phyloP scores from a whole-genome alignment of 2,329 filamentous ascomycete species.

The Zelopaecilomyces penicillatus region DNA sequence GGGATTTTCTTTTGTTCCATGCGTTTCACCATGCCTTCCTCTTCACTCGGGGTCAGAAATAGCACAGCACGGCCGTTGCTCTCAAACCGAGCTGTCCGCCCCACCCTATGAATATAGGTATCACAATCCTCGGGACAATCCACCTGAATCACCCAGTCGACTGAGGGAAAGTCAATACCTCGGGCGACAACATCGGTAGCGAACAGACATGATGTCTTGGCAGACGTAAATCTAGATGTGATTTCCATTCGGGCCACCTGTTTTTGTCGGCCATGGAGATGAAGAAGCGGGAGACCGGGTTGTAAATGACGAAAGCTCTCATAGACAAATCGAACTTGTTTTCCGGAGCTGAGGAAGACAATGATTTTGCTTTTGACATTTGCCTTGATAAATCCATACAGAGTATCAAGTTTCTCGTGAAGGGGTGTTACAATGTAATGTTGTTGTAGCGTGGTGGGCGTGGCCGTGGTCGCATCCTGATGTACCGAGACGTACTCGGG shows the following conservation, averaged over 20 bases:
- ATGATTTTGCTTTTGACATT: slow-evolving; percentile 93
- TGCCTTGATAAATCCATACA: slow-evolving; percentile 86
- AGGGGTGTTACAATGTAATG: slow-evolving; percentile 84
- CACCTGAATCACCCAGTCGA: slow-evolving; percentile 98
- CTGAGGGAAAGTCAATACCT: slow-evolving; percentile 89
- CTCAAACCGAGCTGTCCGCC: slow-evolving; percentile 88
- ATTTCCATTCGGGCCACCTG: slow-evolving; percentile 83
- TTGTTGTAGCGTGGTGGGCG: slow-evolving; percentile 77
- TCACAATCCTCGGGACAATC: slow-evolving; percentile 95
- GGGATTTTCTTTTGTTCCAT: slow-evolving; percentile 86
- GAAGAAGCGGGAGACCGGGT: slow-evolving; percentile 84
- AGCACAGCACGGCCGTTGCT: slow-evolving; percentile 79
- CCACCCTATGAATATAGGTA: slow-evolving; percentile 95
- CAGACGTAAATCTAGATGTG: slow-evolving; percentile 69
- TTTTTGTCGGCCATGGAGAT: slow-evolving; percentile 90
- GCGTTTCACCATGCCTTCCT: slow-evolving; percentile 79
- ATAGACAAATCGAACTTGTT: slow-evolving; percentile 93
- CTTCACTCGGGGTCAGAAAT: slow-evolving; percentile 87
- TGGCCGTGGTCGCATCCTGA: slow-evolving; percentile 69
- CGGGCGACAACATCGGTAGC: slow-evolving; percentile 92
- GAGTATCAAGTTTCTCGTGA: slow-evolving; percentile 79
- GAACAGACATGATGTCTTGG: slow-evolving; percentile 82
- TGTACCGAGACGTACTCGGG: slow-evolving; percentile 95
- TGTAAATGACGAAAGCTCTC: slow-evolving; percentile 89
- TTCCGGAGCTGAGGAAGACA: slow-evolving; percentile 89